A percentile compares a stretch with the other conserved stretches of the same genome.
Conservation (phyloP, 306 rosid species). For the Cercis canadensis region DNA sequence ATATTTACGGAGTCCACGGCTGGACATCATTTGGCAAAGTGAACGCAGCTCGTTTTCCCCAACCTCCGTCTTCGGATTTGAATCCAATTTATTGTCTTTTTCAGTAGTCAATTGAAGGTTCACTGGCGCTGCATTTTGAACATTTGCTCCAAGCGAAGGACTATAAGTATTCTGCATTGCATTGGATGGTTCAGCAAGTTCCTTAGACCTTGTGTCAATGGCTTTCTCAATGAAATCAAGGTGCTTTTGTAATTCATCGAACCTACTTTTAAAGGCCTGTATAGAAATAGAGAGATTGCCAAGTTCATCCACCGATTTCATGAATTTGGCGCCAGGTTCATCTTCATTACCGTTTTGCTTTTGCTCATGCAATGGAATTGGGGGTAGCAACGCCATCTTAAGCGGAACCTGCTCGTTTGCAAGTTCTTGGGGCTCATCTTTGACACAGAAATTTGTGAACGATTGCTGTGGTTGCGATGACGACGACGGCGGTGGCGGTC, state of each 20-base stretch:
- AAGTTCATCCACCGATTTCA: slow-evolving; percentile 48
- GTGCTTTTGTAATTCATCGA: slow-evolving; percentile 54
- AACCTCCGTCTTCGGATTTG: background rate
- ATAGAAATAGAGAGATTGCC: slow-evolving; percentile 44
- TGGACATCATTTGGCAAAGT: slow-evolving; percentile 52
- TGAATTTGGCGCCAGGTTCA: slow-evolving; percentile 9
- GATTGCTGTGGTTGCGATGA: background rate
- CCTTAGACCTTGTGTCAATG: slow-evolving; percentile 42
- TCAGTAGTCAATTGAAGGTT: background rate
- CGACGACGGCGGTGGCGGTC: background rate
- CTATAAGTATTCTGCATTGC: background rate
- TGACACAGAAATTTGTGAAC: background rate
- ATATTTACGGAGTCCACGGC: slow-evolving; percentile 63
- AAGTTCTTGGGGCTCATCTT: background rate
- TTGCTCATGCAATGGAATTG: slow-evolving; percentile 16
- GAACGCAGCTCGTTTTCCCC: slow-evolving; percentile 35
- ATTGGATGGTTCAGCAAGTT: slow-evolving; percentile 18
- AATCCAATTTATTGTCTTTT: slow-evolving; percentile 6
- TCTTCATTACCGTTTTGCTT: background rate
- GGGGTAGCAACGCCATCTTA: background rate
- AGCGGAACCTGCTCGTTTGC: background rate
- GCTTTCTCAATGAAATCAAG: slow-evolving; percentile 51
- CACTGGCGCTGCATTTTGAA: background rate
- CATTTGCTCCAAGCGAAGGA: background rate
- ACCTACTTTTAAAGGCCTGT: slow-evolving; percentile 47